These are phyloP conservation scores for Xerophyta viscosa DNA, from an alignment of 106 monocot species.

Conservation along the genomic window DNA sequence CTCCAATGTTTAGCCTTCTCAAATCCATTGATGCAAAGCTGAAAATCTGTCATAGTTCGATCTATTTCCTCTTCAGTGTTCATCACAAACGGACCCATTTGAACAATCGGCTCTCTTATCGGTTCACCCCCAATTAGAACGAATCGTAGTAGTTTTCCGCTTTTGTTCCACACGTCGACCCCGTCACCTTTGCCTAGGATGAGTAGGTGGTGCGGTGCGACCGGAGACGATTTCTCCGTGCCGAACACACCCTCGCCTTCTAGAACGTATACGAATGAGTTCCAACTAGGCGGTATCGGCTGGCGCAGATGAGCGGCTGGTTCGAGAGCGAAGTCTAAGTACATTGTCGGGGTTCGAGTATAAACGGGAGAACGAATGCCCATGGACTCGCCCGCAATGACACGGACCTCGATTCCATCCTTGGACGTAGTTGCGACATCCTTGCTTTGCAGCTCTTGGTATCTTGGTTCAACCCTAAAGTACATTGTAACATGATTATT, in stretches of 20 bases:
- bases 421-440: constrained; percentile 25
- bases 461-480: constrained; percentile 80
- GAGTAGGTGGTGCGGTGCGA: constrained; percentile 40
- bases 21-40: constrained; percentile 59
- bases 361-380: constrained; percentile 55
- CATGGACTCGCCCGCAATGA: constrained; percentile 72
- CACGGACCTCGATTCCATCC: constrained; percentile 48
- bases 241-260: constrained; percentile 84
- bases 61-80: constrained; percentile 81
- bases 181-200: constrained; percentile 72
- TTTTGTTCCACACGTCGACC: constrained; percentile 55
- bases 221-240: constrained; percentile 4
- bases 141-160: constrained; percentile 32
- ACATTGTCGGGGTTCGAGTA: constrained; percentile 78
- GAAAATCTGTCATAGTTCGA: constrained; percentile 57
- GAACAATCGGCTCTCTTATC: constrained; percentile 66
- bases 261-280: constrained; percentile 61
- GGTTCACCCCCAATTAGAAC: constrained; percentile 73
- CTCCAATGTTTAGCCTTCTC: constrained; percentile 83
- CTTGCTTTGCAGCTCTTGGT: constrained; percentile 67
- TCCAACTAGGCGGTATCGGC: constrained; percentile 44
- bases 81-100: constrained; percentile 86
- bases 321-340: constrained; percentile 57
- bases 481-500: too few species aligned
- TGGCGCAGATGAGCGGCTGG: constrained; percentile 41